phyloP scores from a whole-genome alignment of 768 basidiomycete genomes.

The Rhodocollybia butyracea region DNA sequence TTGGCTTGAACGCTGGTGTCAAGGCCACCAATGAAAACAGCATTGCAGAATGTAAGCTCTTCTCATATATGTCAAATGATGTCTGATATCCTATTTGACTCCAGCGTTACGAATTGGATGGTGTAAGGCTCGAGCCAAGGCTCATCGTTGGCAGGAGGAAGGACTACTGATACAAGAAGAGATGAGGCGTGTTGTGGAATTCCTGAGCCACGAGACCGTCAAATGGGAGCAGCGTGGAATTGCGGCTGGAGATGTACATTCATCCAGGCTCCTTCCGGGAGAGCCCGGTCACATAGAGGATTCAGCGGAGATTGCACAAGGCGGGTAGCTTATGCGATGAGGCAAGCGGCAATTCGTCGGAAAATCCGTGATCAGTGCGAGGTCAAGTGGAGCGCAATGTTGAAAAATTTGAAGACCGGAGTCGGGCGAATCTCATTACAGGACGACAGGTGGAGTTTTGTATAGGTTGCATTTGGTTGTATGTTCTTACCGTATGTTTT shows the following conservation, averaged over 20 bases:
- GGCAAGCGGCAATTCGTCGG: conserved; percentile 10
- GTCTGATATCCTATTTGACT: background rate
- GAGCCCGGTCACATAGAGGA: too few relatives aligned
- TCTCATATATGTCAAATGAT: background rate
- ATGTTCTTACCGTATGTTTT: too few relatives aligned
- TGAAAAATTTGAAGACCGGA: background rate
- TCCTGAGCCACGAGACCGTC: conserved; percentile 14
- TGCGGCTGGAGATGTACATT: background rate
- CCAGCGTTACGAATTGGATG: conserved; percentile 26
- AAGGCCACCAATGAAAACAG: conserved; percentile 4
- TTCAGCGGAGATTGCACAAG: conserved; percentile 6
- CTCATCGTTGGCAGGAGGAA: conserved; percentile 33
- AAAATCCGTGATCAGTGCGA: background rate
- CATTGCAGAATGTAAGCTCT: conserved; percentile 9
- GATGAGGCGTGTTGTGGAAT: conserved; percentile 24
- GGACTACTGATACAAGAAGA: conserved; percentile 30
- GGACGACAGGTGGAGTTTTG: background rate
- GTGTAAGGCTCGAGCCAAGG: conserved; percentile 26
- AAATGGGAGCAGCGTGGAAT: conserved; percentile 14
- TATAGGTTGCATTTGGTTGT: background rate
- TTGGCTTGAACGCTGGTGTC: conserved; percentile 13
- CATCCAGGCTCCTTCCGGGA: too few relatives aligned
- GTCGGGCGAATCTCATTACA: background rate
- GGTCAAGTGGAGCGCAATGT: background rate
- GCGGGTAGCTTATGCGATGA: conserved; percentile 16